These are phyloP conservation scores for Starmerella potacharoeniae DNA, from an alignment of 805 yeast genomes.

Conservation along the genomic window DNA sequence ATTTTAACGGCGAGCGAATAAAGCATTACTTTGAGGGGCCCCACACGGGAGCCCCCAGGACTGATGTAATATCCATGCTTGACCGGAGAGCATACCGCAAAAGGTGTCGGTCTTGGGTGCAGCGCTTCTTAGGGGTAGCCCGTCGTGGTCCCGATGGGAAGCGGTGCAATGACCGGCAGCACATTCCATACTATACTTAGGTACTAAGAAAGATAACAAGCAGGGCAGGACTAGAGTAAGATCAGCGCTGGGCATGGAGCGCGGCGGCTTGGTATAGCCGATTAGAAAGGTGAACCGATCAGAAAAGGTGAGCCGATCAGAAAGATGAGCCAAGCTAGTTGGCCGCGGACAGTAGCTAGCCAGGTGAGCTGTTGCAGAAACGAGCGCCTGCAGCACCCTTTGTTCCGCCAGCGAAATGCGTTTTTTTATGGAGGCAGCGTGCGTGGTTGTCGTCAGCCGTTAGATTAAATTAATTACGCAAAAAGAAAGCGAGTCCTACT, in stretches of 20 bases:
- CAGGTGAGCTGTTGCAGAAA: too few relatives aligned
- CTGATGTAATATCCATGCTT: constrained; percentile 17
- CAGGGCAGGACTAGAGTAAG: too few relatives aligned
- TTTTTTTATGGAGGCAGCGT: too few relatives aligned
- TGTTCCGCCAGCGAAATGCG: too few relatives aligned
- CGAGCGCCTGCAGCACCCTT: too few relatives aligned
- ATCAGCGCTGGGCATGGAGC: too few relatives aligned
- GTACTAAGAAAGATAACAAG: neutral
- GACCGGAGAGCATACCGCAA: constrained; percentile 22
- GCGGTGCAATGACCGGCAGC: constrained; percentile 23
- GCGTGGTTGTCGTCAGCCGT: too few relatives aligned
- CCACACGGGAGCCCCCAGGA: constrained; percentile 23
- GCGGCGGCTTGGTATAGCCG: too few relatives aligned
- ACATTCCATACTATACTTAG: constrained; percentile 6
- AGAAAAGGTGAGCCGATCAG: too few relatives aligned
- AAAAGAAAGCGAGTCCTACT: neutral
- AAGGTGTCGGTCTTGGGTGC: constrained; percentile 24
- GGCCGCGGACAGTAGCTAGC: too few relatives aligned
- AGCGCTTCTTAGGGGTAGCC: constrained; percentile 24
- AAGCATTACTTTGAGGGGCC: constrained; percentile 24
- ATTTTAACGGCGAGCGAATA: constrained; percentile 15
- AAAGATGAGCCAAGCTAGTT: too few relatives aligned
- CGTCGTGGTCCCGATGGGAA: constrained; percentile 24
- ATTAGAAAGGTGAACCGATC: too few relatives aligned
- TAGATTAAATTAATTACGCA: neutral